These are phyloP conservation scores for Trifolium repens DNA, from an alignment of 306 rosid species.

Conservation along the genomic window DNA sequence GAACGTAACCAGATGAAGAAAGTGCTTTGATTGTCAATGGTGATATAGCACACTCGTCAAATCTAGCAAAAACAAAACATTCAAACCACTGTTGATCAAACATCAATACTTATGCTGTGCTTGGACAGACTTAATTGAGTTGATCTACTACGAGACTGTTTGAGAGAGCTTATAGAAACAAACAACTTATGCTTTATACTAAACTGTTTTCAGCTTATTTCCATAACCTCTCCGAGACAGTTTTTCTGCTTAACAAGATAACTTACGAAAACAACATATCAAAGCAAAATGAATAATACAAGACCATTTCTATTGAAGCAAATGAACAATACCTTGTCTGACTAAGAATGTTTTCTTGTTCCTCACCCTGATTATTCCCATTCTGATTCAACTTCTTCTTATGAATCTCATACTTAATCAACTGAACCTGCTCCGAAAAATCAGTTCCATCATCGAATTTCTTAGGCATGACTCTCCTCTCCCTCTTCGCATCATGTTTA, in stretches of 20 bases:
- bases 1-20: constrained; percentile 71
- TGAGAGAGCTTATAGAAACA: too few species aligned
- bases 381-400: constrained; percentile 55
- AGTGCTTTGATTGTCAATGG: constrained; percentile 80
- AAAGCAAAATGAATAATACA: background rate
- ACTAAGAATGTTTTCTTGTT: constrained; percentile 58
- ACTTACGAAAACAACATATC: background rate
- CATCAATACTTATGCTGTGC: too few species aligned
- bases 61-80: constrained; percentile 52
- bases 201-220: too few species aligned
- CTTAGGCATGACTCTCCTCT: constrained; percentile 61
- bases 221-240: too few species aligned
- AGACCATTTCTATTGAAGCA: background rate
- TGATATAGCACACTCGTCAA: constrained; percentile 86
- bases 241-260: too few species aligned
- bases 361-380: constrained; percentile 39
- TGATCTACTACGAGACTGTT: too few species aligned
- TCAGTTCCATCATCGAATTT: constrained; percentile 50
- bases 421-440: constrained; percentile 64
- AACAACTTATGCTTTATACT: too few species aligned
- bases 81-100: constrained; percentile 12
- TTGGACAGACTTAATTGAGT: too few species aligned
- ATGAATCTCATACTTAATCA: constrained; percentile 63
- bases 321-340: constrained; percentile 61
- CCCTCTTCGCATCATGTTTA: constrained; percentile 69